Base-by-base conservation (phyloP, 352 stramenopile species). In the Globisporangium uncinulatum region DNA sequence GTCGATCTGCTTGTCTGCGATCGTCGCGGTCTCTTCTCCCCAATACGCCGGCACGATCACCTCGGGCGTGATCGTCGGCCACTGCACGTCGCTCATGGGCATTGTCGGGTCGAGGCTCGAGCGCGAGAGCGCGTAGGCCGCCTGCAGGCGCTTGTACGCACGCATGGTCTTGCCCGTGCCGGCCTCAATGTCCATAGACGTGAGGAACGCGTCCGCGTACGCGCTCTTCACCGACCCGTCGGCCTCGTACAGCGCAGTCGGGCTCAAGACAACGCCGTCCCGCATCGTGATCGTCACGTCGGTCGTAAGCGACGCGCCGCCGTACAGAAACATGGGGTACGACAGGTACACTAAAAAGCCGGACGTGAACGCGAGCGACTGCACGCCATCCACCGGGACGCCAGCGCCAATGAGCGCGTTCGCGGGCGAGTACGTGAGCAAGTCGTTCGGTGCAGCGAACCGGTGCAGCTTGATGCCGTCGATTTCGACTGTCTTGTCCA, bases 261-360 rank as follows among this genome's bases (percentile, higher is more conserved):
- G 57, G n/a, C 68, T 70, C 47, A 78, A 69, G 31, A 74, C 37
- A 7, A 65, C 69, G 41, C 81, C 81, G 50, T 92, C 57, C 9
- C 41, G 45, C 46, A 75, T 80, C 39, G 82, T 92, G 64, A 92
- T 79, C 46, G 76, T 57, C 17, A 92, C 70, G 11, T 34, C 57
- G 4, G 71, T 61, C 0, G 70, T 61, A 39, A 92, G 54, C 21
- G 70, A 73, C 21, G 61, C 61, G 61, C 89, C 63, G 4, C 77
- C 76, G 54, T 76, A 82, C n/a, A 92, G 57, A 57, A 76, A 92
- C 57, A 87, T 62, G 19, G 82, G 79, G 21, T 73, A 84, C 51
- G 82, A 92, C 49, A 92, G 62, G 61, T 81, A 92, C 39, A 77
- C 74, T 32, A 89, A 47, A 59, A 92, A 87, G 43, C 82, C 82